phyloP scores from a whole-genome alignment of 2,329 filamentous ascomycete species.

The Diaporthe batatas region DNA sequence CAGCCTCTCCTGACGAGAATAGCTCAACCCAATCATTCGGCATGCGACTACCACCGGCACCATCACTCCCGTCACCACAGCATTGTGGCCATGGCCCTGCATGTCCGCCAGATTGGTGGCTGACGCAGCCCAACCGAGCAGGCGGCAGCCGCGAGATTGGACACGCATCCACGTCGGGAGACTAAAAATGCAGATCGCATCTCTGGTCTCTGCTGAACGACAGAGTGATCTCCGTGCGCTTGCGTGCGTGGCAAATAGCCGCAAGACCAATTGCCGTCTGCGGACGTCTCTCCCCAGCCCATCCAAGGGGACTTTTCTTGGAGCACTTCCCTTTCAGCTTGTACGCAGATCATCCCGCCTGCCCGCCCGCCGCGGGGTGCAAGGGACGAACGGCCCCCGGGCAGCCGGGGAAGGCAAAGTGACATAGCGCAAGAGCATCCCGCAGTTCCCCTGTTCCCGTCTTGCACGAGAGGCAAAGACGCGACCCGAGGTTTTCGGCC shows the following conservation, averaged over 20 bases:
- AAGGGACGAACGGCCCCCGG: background rate
- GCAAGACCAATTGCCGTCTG: constrained; percentile 33
- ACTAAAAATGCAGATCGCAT: constrained; percentile 27
- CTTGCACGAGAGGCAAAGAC: background rate
- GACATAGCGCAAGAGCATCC: background rate
- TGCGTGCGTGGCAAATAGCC: constrained; percentile 35
- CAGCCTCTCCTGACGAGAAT: constrained; percentile 1
- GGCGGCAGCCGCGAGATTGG: constrained; percentile 22
- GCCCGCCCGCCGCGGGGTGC: background rate
- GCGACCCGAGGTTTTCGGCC: background rate
- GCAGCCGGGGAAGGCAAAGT: background rate
- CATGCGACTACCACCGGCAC: background rate
- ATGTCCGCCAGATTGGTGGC: constrained; percentile 1
- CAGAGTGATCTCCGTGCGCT: constrained; percentile 23
- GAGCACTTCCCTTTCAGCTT: background rate
- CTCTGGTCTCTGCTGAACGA: constrained; percentile 12
- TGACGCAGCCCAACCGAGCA: constrained; percentile 12
- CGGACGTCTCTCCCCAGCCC: background rate
- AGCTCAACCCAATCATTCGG: background rate
- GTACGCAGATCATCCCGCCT: constrained; percentile 8
- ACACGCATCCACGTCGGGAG: background rate
- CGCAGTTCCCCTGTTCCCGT: constrained; percentile 2
- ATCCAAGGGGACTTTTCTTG: background rate
- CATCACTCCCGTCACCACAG: background rate
- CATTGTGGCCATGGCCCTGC: background rate